Conservation (phyloP, 768 basidiomycete species). For the Lactifluus subvellereus region DNA sequence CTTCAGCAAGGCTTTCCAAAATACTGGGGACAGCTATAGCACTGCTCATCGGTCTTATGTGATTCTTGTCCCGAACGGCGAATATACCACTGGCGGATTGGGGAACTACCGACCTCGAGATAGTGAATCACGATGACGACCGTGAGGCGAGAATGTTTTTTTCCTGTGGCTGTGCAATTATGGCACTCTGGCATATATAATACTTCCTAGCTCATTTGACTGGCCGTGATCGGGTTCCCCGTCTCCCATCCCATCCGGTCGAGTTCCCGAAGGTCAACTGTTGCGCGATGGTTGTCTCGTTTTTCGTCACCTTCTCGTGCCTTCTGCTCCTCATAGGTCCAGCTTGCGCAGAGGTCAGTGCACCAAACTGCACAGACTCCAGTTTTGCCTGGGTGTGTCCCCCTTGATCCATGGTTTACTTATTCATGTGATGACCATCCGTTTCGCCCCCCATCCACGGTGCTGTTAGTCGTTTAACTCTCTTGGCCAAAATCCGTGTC, state of each 20-base stretch:
- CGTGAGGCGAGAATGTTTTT: not conserved
- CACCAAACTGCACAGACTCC: conserved; percentile 1
- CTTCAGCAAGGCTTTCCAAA: not conserved
- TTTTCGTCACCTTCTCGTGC: not conserved
- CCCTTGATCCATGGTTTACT: too few relatives aligned
- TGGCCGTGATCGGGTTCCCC: too few relatives aligned
- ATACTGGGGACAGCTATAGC: not conserved
- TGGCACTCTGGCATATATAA: not conserved
- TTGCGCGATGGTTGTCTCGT: not conserved
- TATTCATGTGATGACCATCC: not conserved
- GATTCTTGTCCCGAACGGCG: not conserved
- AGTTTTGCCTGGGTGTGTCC: conserved; percentile 14
- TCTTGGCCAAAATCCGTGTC: conserved; percentile 14
- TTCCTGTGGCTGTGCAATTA: not conserved
- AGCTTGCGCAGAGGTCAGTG: conserved; percentile 1
- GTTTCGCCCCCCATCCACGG: not conserved
- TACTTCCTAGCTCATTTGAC: not conserved
- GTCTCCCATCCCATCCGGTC: not conserved
- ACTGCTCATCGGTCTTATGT: not conserved
- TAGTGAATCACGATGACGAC: not conserved
- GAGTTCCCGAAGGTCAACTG: not conserved
- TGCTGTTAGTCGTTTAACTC: conserved; percentile 13
- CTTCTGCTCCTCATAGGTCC: not conserved
- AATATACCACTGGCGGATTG: not conserved
- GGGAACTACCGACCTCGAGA: not conserved